Percentiles rank a stretch among this genome's conserved stretches.
Evolutionary conservation across 768 basidiomycete species (phyloP).

Genomic region (Zangia roseola): DNA sequence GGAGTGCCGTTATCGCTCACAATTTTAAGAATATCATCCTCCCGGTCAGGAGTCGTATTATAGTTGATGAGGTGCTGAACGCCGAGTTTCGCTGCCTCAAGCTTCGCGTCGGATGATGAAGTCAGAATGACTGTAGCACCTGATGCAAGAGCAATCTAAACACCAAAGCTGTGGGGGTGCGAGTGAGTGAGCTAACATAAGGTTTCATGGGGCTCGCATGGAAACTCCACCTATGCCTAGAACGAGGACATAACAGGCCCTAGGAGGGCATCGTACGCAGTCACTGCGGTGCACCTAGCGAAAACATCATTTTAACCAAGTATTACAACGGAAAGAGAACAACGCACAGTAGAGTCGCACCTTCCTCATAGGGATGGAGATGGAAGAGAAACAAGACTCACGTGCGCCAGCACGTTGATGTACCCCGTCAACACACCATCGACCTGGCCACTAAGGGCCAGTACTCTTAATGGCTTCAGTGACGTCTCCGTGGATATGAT

Average conservation of each 20-base stretch:
- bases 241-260: slow-evolving; percentile 51
- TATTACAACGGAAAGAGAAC: no score
- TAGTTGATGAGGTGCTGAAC: slow-evolving; percentile 62
- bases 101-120: slow-evolving; percentile 65
- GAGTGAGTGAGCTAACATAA: not conserved
- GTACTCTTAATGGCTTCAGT: slow-evolving; percentile 35
- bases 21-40: slow-evolving; percentile 47
- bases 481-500: slow-evolving; percentile 47
- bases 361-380: slow-evolving; percentile 49
- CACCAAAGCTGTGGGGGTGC: slow-evolving; percentile 44
- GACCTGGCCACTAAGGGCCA: slow-evolving; percentile 44
- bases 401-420: slow-evolving; percentile 47
- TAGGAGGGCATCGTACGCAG: slow-evolving; percentile 59
- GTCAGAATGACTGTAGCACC: slow-evolving; percentile 67
- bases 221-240: slow-evolving; percentile 59
- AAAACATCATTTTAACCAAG: not conserved
- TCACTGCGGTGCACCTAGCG: slow-evolving; percentile 56
- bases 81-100: slow-evolving; percentile 53
- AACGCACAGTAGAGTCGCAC: slow-evolving; percentile 58
- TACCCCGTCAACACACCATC: slow-evolving; percentile 58
- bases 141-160: slow-evolving; percentile 60
- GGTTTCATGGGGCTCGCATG: slow-evolving; percentile 34
- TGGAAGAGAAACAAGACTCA: slow-evolving; percentile 12
- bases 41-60: slow-evolving; percentile 56
- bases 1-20: slow-evolving; percentile 28